Conservation (phyloP, 2,329 filamentous ascomycete genomes). For the Penicillium brasilianum region DNA sequence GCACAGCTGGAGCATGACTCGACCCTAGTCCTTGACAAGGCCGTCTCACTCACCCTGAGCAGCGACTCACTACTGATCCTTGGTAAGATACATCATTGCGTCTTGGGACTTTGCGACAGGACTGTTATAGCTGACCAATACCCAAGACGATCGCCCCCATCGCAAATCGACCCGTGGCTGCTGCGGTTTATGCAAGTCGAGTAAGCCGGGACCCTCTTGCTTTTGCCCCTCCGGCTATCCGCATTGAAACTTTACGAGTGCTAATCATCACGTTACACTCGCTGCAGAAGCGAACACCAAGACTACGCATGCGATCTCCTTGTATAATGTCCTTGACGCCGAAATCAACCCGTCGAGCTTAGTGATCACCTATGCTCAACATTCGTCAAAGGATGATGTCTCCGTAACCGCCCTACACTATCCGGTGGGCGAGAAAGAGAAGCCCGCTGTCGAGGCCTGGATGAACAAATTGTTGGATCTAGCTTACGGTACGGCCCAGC, state of each 20-base stretch:
- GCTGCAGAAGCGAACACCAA: conserved; percentile 47
- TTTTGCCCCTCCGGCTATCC: conserved; percentile 16
- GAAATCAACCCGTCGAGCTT: conserved; percentile 66
- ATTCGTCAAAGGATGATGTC: conserved; percentile 63
- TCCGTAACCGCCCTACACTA: conserved; percentile 67
- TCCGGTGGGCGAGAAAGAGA: conserved; percentile 58
- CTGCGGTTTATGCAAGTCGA: conserved; percentile 59
- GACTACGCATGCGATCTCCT: conserved; percentile 67
- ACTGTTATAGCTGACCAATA: conserved; percentile 5
- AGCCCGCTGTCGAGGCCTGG: conserved; percentile 63
- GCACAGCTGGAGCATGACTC: conserved; percentile 47
- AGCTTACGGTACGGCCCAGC: conserved; percentile 72
- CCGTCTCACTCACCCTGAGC: conserved; percentile 64
- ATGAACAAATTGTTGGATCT: conserved; percentile 66
- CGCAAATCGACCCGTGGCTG: conserved; percentile 57
- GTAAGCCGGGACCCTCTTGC: conserved; percentile 42
- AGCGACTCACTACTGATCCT: conserved; percentile 65
- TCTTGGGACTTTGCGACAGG: background rate
- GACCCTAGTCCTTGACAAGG: conserved; percentile 60
- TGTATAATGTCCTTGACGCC: conserved; percentile 85
- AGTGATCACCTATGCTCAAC: conserved; percentile 73
- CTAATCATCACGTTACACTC: conserved; percentile 9
- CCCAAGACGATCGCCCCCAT: conserved; percentile 59
- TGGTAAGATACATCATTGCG: conserved; percentile 48
- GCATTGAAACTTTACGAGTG: conserved; percentile 14